phyloP scores from a whole-genome alignment of 2,329 filamentous ascomycete genomes.

The Sclerotinia subarctica region DNA sequence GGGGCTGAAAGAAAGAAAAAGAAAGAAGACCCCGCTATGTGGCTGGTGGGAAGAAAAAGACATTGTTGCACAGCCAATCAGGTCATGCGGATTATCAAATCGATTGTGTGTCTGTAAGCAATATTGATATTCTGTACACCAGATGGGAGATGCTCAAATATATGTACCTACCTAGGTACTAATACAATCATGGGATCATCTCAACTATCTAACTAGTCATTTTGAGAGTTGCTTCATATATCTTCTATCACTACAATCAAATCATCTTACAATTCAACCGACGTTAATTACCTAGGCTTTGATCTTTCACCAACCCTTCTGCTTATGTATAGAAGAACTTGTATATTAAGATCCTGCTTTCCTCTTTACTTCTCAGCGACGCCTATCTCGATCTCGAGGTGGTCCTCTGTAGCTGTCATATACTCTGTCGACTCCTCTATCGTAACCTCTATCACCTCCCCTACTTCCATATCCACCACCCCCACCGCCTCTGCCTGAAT shows the following conservation, averaged over 20 bases:
- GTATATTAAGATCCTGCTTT: neutral
- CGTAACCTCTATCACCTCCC: conserved; percentile 15
- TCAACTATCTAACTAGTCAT: neutral
- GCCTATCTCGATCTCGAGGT: conserved; percentile 19
- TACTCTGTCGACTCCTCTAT: conserved; percentile 17
- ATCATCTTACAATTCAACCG: neutral
- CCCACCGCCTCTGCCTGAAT: neutral
- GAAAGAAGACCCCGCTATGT: neutral
- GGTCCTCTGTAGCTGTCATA: conserved; percentile 16
- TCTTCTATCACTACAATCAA: neutral
- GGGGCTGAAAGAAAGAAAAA: neutral
- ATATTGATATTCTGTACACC: neutral
- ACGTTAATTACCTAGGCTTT: neutral
- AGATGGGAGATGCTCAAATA: too few species aligned
- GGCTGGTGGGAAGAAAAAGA: neutral
- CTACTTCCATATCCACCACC: neutral
- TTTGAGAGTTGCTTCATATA: neutral
- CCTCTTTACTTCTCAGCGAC: conserved; percentile 7
- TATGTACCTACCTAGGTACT: neutral
- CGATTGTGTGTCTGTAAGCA: too few species aligned
- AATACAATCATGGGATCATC: neutral
- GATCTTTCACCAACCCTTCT: neutral
- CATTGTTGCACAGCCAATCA: neutral
- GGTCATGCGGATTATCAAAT: neutral
- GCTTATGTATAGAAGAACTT: neutral